Percentiles rank a stretch among this genome's conserved stretches.
These are phyloP conservation scores for Plasmopara viticola DNA, from an alignment of 352 stramenopile genomes.

Conservation along the genomic window DNA sequence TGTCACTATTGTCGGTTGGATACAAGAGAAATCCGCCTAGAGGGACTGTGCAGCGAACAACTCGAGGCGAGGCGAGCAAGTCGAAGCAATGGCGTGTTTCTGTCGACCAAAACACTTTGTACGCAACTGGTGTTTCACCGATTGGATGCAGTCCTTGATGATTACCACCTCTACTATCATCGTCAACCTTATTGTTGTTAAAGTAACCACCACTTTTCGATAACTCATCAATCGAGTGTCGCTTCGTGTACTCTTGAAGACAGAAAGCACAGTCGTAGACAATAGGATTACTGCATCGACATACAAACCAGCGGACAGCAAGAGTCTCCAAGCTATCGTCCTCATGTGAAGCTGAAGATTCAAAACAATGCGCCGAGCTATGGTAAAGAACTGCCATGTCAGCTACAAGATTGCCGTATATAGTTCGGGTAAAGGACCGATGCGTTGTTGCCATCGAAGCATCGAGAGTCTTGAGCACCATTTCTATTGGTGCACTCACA, in stretches of 20 bases:
- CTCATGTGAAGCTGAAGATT: constrained; percentile 6
- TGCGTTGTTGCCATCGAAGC: too few relatives aligned
- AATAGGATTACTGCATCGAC: constrained; percentile 54
- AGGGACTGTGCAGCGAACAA: too few relatives aligned
- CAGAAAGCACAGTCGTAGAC: constrained; percentile 44
- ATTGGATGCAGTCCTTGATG: constrained; percentile 14
- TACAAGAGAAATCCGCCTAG: too few relatives aligned
- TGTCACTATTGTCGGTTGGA: too few relatives aligned
- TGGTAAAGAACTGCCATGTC: constrained; percentile 77
- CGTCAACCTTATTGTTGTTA: constrained; percentile 32
- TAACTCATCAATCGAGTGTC: too few relatives aligned
- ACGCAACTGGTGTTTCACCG: constrained; percentile 40
- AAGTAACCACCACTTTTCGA: too few relatives aligned
- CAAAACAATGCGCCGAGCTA: constrained; percentile 17
- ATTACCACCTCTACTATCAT: constrained; percentile 1
- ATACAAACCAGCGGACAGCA: constrained; percentile 66
- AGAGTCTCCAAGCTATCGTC: constrained; percentile 35
- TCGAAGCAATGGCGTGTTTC: too few relatives aligned
- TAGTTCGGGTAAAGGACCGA: constrained; percentile 17
- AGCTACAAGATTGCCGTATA: constrained; percentile 62
- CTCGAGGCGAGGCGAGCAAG: too few relatives aligned
- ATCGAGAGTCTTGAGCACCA: constrained; percentile 25
- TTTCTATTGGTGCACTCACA: constrained; percentile 44
- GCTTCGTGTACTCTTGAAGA: too few relatives aligned
- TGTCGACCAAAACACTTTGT: too few relatives aligned